A percentile compares a stretch with the other conserved stretches of the same genome.
These are phyloP conservation scores for Epichloe hybrida DNA, from an alignment of 2,329 filamentous ascomycete species.

Conservation along the genomic window DNA sequence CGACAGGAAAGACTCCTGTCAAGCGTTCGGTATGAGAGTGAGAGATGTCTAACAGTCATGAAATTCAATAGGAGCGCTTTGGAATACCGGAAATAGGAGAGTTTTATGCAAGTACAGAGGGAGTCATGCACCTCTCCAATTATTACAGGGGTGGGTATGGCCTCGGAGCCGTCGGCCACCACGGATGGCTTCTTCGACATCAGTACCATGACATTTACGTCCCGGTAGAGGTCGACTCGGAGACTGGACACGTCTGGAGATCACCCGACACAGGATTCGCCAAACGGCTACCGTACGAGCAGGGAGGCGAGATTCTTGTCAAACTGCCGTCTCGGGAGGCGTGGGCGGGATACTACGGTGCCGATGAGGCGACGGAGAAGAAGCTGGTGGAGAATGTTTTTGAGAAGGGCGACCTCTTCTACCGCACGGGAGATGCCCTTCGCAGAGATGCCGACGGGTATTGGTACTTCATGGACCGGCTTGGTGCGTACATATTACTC, in stretches of 20 bases:
- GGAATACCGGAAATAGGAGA: conserved; percentile 5
- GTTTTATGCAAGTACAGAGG: conserved; percentile 6
- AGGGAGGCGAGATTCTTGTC: conserved; percentile 5
- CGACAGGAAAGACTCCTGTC: not conserved
- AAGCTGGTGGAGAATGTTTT: conserved; percentile 22
- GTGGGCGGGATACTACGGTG: conserved; percentile 4
- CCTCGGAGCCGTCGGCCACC: conserved; percentile 3
- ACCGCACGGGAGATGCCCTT: conserved; percentile 54
- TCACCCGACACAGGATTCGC: conserved; percentile 5
- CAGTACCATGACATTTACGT: not conserved
- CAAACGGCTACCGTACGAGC: conserved; percentile 3
- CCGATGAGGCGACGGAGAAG: conserved; percentile 3
- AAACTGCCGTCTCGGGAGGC: conserved; percentile 3
- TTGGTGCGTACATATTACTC: conserved; percentile 1
- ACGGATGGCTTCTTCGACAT: conserved; percentile 4
- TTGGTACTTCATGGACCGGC: conserved; percentile 52
- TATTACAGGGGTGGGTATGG: conserved; percentile 1
- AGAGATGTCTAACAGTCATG: not conserved
- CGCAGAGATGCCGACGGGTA: conserved; percentile 47
- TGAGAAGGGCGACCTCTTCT: conserved; percentile 53
- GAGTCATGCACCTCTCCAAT: not conserved
- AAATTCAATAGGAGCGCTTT: conserved; percentile 3
- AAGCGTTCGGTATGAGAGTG: not conserved
- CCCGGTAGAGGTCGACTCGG: conserved; percentile 2
- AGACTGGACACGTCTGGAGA: conserved; percentile 4